These are phyloP conservation scores for Ceratobasidium sp. DNA, from an alignment of 1,284 basidiomycete genomes.

Conservation along the genomic window DNA sequence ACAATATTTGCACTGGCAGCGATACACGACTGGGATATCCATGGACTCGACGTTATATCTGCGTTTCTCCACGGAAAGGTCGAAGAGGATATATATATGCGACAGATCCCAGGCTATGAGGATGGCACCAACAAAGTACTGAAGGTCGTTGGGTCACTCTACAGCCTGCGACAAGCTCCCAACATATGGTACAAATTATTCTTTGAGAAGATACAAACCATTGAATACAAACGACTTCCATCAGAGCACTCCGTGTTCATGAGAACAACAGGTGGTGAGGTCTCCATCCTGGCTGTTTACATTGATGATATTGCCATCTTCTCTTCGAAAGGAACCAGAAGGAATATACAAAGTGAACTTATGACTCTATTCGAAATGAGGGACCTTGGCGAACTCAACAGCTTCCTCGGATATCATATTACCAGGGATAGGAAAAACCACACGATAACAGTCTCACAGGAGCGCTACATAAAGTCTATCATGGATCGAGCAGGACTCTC, in stretches of 20 bases:
- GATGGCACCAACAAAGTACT: neutral
- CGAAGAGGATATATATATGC: conserved; percentile 51
- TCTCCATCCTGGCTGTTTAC: conserved; percentile 8
- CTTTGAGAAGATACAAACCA: neutral
- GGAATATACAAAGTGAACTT: neutral
- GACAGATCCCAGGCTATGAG: conserved; percentile 43
- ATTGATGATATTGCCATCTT: conserved; percentile 15
- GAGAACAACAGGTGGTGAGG: neutral
- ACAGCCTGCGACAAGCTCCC: conserved; percentile 17
- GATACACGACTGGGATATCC: conserved; percentile 4
- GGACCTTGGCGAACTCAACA: conserved; percentile 13
- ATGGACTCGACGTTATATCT: conserved; percentile 50
- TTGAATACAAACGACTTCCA: neutral
- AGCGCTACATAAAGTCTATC: conserved; percentile 26
- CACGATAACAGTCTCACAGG: conserved; percentile 14
- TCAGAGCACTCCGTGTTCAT: conserved; percentile 13
- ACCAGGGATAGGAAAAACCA: neutral
- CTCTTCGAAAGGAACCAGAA: neutral
- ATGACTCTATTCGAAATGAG: conserved; percentile 8
- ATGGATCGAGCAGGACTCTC: conserved; percentile 18
- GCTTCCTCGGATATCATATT: too few relatives aligned
- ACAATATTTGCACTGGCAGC: neutral
- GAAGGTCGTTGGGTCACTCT: too few relatives aligned
- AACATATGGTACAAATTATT: conserved; percentile 18
- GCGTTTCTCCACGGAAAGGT: conserved; percentile 51